phyloP scores from a whole-genome alignment of 2,329 filamentous ascomycete genomes.

The Cladosporium sp. region DNA sequence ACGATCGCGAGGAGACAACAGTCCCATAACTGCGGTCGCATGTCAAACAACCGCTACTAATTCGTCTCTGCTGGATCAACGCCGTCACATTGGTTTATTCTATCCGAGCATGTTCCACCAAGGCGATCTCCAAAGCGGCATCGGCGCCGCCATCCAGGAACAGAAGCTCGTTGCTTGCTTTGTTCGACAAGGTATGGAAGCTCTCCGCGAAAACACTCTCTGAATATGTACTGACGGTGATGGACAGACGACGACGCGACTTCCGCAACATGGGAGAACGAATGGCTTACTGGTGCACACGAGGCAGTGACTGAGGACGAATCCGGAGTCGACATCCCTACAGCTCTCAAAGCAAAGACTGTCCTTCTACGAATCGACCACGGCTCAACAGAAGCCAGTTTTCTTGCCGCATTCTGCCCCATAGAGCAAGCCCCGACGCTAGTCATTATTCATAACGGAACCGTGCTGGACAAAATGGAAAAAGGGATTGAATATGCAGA shows the following conservation, averaged over 20 bases:
- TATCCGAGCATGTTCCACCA: slow-evolving; percentile 64
- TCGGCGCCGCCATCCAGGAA: slow-evolving; percentile 66
- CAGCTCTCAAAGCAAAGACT: slow-evolving; percentile 40
- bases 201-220: no score
- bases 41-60: not conserved
- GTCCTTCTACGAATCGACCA: slow-evolving; percentile 64
- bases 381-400: slow-evolving; percentile 73
- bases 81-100: no score
- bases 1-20: not conserved
- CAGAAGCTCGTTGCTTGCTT: slow-evolving; percentile 79
- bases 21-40: not conserved
- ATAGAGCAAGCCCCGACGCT: slow-evolving; percentile 72
- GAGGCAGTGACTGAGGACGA: slow-evolving; percentile 16
- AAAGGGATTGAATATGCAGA: slow-evolving; percentile 56
- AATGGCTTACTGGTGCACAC: slow-evolving; percentile 21
- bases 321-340: slow-evolving; percentile 43
- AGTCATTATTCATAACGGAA: slow-evolving; percentile 68
- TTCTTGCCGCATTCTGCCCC: slow-evolving; percentile 75
- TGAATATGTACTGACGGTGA: no score
- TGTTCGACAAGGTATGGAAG: slow-evolving; percentile 45
- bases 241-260: slow-evolving; percentile 56
- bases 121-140: slow-evolving; percentile 74
- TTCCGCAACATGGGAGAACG: slow-evolving; percentile 46
- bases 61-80: not conserved
- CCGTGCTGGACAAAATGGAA: slow-evolving; percentile 69